Evolutionary conservation across 1,139 yeast species (phyloP).

Genomic region (Neolecta irregularis): DNA sequence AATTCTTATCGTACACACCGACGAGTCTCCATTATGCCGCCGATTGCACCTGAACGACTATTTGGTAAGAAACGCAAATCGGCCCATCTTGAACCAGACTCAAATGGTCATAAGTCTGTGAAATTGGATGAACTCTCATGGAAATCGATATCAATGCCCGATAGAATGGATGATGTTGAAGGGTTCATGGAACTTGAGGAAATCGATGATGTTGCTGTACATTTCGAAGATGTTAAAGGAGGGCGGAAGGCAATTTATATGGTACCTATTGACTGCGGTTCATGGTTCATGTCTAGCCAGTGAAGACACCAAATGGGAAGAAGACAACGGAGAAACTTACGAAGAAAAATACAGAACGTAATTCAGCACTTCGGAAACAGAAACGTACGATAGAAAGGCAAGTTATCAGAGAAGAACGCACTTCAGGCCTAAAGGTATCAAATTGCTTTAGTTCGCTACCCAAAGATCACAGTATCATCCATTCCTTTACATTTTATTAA

Average conservation of each 20-base stretch:
- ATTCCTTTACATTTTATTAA: no score
- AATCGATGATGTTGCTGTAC: slow-evolving; percentile 77
- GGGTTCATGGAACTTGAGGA: slow-evolving; percentile 90
- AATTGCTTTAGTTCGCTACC: slow-evolving; percentile 15
- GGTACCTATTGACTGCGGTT: background rate
- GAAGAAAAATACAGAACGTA: background rate
- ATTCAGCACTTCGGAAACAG: slow-evolving; percentile 2
- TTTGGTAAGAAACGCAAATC: no score
- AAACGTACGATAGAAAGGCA: slow-evolving; percentile 9
- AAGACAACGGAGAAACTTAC: background rate
- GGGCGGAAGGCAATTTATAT: slow-evolving; percentile 1
- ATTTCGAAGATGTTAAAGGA: slow-evolving; percentile 23
- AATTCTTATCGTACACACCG: no score
- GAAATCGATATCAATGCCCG: slow-evolving; percentile 73
- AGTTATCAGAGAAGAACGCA: slow-evolving; percentile 7
- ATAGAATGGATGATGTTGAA: slow-evolving; percentile 69
- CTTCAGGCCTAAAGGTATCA: slow-evolving; percentile 2
- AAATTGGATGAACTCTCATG: slow-evolving; percentile 31
- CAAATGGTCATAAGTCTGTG: background rate
- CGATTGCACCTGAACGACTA: no score
- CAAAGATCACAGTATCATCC: no score
- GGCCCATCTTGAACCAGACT: no score
- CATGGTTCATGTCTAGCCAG: background rate
- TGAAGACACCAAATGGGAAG: background rate
- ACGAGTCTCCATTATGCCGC: no score